These are phyloP conservation scores for Aspergillus coremiiformis DNA, from an alignment of 495 filamentous ascomycete species.

Conservation along the genomic window DNA sequence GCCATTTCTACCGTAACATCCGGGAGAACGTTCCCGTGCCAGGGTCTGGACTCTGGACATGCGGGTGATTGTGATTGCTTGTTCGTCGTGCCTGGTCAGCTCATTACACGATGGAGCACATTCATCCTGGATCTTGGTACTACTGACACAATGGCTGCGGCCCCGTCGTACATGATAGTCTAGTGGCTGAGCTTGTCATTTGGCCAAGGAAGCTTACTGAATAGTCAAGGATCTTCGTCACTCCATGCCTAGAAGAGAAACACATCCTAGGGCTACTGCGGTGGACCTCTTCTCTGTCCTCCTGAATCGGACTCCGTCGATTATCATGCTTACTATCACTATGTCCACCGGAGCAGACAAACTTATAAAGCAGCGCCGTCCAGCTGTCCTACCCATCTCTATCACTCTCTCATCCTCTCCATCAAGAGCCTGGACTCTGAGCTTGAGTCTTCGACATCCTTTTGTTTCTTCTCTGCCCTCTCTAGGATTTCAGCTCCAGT, in stretches of 20 bases:
- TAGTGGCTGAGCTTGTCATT: not conserved
- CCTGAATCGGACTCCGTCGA: not conserved
- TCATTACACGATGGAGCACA: not conserved
- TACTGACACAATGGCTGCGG: not conserved
- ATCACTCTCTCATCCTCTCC: constrained; percentile 2
- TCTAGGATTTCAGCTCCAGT: not conserved
- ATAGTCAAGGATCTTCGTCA: not conserved
- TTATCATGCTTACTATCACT: not conserved
- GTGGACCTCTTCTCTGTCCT: not conserved
- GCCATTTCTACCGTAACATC: not conserved
- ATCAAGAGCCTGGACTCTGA: not conserved
- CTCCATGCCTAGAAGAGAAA: not conserved
- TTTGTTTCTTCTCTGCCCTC: not conserved
- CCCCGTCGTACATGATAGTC: not conserved
- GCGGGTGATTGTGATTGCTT: too few species aligned
- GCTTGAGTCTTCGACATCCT: not conserved
- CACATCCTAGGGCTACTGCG: not conserved
- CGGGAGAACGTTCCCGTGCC: not conserved
- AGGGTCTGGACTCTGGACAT: not conserved
- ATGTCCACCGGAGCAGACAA: not conserved
- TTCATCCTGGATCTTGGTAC: not conserved
- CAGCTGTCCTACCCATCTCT: not conserved
- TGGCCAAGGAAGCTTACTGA: not conserved
- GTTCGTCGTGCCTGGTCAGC: not conserved
- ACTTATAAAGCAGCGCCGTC: constrained; percentile 4